Evolutionary conservation across 495 filamentous ascomycete species (phyloP).

Genomic region (Penicillium malachiteum): DNA sequence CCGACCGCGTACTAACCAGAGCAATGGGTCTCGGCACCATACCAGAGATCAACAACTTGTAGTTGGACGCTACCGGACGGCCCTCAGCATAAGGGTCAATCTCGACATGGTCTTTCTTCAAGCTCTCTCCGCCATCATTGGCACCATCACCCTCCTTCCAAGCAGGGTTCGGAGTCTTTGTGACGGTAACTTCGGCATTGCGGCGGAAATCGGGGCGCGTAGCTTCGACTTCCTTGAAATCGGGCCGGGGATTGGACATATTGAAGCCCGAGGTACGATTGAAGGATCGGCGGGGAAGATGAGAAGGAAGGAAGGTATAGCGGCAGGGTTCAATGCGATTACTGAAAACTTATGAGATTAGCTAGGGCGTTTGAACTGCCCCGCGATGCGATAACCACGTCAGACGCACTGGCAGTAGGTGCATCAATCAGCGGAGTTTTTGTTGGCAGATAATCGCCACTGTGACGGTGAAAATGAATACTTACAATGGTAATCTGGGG

Average conservation of each 20-base stretch:
- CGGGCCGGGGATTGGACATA: slow-evolving; percentile 37
- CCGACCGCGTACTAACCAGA: slow-evolving; percentile 58
- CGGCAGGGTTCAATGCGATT: neutral
- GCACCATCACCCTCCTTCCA: slow-evolving; percentile 81
- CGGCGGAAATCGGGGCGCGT: slow-evolving; percentile 65
- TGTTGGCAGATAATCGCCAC: slow-evolving; percentile 1
- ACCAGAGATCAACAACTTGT: slow-evolving; percentile 87
- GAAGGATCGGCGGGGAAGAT: slow-evolving; percentile 10
- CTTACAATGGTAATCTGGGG: slow-evolving; percentile 3
- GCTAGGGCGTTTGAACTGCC: neutral
- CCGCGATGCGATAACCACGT: slow-evolving; percentile 1
- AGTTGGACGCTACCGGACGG: slow-evolving; percentile 70
- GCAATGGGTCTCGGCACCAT: slow-evolving; percentile 81
- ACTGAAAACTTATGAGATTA: slow-evolving; percentile 1
- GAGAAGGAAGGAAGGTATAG: neutral
- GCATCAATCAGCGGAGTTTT: neutral
- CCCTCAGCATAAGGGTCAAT: slow-evolving; percentile 80
- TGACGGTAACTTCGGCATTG: slow-evolving; percentile 54
- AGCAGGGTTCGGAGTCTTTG: slow-evolving; percentile 67
- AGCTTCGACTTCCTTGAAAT: slow-evolving; percentile 76
- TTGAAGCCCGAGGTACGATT: slow-evolving; percentile 18
- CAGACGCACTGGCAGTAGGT: neutral
- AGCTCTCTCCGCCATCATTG: slow-evolving; percentile 57
- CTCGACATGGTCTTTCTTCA: slow-evolving; percentile 63
- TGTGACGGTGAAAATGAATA: slow-evolving; percentile 5